Evolutionary conservation across 2,329 filamentous ascomycete species (phyloP), one percentile per base, ranked within the genome.

Genomic region (Teratosphaeria epicoccoides): DNA sequence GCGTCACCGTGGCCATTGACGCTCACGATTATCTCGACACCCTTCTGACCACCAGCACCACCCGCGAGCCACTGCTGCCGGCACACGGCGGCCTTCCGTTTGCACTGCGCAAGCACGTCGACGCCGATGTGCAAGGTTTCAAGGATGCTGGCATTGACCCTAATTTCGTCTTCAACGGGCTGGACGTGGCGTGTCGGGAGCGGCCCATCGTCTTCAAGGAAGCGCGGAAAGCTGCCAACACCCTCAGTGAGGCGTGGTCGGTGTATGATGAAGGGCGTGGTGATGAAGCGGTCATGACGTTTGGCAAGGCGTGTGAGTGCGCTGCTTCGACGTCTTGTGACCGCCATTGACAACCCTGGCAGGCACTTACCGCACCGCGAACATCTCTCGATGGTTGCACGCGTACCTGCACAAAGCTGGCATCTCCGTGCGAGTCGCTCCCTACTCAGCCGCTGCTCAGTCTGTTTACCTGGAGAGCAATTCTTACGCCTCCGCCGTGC

Each of bases 121-220:
- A 87, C 65, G 77, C 79, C 48, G 87, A 95, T 61, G 74, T 98
- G 25, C 78, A 85, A 54, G 74, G 76, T 53, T 88, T 93, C 76
- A 80, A 81, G 55, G 77, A 78, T 61, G 58, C 62, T 3, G 79
- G 80, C 20, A 84, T 95, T 49, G 81, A 76, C n/a, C 87, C 87
- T 1, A 74, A 94, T 57, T 97, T 98, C 68, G 78, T 98, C 49
- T 98, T 98, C 70, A 87, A 91, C 67, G 93, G 93, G 29, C 80
- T 95, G 62, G 28, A 48, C 6, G 22, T 48, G 7, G 25, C 46
- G 17, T 29, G 60, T 29, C 55, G 54, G 46, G 63, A 65, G 50
- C 57, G 62, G 22, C 52, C 53, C 28, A 63, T 55, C 20, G 53
- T 63, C 26, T 49, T 51, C 14, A 57, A 57, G 24, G 62, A 67